A percentile compares a stretch with the other conserved stretches of the same genome.
These are phyloP conservation scores for Protomyces arabidopsidicola DNA, from an alignment of 1,139 yeast genomes.

Conservation along the genomic window DNA sequence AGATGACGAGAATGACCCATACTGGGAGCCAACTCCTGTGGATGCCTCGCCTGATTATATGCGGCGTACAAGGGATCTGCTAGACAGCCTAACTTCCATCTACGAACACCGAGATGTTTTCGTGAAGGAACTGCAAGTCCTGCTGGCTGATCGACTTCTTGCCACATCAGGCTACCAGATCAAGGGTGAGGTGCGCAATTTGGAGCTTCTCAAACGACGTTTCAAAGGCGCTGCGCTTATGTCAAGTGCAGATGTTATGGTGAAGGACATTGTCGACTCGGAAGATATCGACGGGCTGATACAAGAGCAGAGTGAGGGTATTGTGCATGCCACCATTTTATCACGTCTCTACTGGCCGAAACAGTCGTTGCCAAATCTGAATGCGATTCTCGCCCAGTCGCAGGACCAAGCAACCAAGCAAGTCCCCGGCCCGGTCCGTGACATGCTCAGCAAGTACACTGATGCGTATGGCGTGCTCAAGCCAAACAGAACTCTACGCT, in stretches of 20 bases:
- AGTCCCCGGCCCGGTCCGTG: slow-evolving; percentile 46
- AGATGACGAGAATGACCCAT: slow-evolving; percentile 48
- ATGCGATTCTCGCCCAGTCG: slow-evolving; percentile 52
- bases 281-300: slow-evolving; percentile 35
- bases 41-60: slow-evolving; percentile 85
- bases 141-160: slow-evolving; percentile 62
- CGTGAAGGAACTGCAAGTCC: slow-evolving; percentile 61
- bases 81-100: slow-evolving; percentile 67
- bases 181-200: slow-evolving; percentile 40
- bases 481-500: slow-evolving; percentile 55
- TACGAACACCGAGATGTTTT: slow-evolving; percentile 76
- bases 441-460: slow-evolving; percentile 46
- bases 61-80: slow-evolving; percentile 51
- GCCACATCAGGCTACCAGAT: slow-evolving; percentile 48
- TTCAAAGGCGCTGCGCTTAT: slow-evolving; percentile 65
- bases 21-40: slow-evolving; percentile 89
- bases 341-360: slow-evolving; percentile 21
- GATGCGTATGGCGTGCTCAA: slow-evolving; percentile 46
- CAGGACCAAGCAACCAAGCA: slow-evolving; percentile 44
- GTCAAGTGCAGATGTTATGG: slow-evolving; percentile 71
- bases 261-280: slow-evolving; percentile 55
- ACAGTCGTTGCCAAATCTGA: background rate
- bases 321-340: slow-evolving; percentile 11
- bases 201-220: slow-evolving; percentile 55
- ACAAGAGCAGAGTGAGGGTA: slow-evolving; percentile 4